phyloP scores from a whole-genome alignment of 148 eudicot species.

The Linanthus parryae region DNA sequence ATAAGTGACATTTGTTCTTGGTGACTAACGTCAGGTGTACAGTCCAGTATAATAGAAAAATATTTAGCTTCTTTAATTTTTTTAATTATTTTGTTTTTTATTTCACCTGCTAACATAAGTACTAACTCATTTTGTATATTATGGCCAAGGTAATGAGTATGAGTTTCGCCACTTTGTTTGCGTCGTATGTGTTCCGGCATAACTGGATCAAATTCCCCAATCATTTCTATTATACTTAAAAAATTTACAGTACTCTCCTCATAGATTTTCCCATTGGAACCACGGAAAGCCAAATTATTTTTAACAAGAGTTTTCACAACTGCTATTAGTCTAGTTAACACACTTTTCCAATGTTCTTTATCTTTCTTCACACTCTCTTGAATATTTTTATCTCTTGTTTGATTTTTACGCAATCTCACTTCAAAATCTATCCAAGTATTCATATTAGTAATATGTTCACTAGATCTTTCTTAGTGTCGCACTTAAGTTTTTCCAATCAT shows the following conservation, averaged over 20 bases:
- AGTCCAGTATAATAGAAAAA: neutral
- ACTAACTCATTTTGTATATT: neutral
- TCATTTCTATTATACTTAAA: neutral
- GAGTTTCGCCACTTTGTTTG: neutral
- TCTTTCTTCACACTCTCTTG: too few relatives aligned
- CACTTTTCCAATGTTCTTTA: too few relatives aligned
- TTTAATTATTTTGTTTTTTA: neutral
- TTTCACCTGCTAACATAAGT: neutral
- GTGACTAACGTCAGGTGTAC: neutral
- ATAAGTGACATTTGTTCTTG: neutral
- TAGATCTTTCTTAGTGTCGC: too few relatives aligned
- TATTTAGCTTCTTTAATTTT: neutral
- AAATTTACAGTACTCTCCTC: neutral
- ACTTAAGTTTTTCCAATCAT: too few relatives aligned
- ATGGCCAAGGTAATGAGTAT: neutral
- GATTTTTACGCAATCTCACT: too few relatives aligned
- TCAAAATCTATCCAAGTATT: too few relatives aligned
- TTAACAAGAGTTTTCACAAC: constrained; percentile 5
- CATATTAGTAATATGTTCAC: too few relatives aligned
- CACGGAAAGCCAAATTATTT: constrained; percentile 8
- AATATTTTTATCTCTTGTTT: too few relatives aligned
- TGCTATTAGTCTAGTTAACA: too few relatives aligned
- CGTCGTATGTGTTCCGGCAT: neutral
- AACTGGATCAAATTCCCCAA: neutral
- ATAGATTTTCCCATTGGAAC: constrained; percentile 3